These are phyloP conservation scores for Atractiella rhizophila DNA, from an alignment of 768 basidiomycete genomes.

Conservation along the genomic window DNA sequence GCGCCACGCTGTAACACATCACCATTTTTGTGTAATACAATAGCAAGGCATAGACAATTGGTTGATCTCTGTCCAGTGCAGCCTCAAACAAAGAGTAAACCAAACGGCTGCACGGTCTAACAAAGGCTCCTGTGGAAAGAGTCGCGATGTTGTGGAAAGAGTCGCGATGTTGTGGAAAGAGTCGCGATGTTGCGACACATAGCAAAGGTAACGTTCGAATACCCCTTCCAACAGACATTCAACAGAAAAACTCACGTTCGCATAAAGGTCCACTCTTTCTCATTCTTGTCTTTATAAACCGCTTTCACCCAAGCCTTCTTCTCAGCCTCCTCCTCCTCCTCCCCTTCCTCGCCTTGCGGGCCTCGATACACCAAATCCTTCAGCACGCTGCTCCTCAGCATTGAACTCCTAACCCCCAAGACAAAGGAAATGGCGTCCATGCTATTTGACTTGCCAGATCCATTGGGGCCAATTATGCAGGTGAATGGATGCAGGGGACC, in stretches of 20 bases:
- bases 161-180: background rate
- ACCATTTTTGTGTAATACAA: no score
- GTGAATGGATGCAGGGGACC: conserved; percentile 86
- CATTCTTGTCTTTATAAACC: conserved; percentile 48
- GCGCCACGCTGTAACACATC: no score
- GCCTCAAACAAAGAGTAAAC: background rate
- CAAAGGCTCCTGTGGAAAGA: background rate
- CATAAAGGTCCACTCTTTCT: conserved; percentile 71
- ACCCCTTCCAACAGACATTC: no score
- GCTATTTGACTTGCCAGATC: conserved; percentile 91
- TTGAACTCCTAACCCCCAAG: conserved; percentile 78
- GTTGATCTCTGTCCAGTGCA: no score
- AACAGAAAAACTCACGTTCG: conserved; percentile 48
- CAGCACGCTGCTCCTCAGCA: conserved; percentile 72
- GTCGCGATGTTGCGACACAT: no score
- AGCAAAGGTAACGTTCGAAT: no score
- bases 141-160: background rate
- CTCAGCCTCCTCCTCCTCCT: conserved; percentile 40
- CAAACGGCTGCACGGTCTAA: background rate
- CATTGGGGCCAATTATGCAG: conserved; percentile 92
- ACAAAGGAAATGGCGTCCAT: conserved; percentile 99
- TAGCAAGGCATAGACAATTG: no score
- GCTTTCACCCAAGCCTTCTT: conserved; percentile 91
- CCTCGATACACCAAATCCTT: conserved; percentile 92
- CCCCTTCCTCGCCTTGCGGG: conserved; percentile 25